A percentile compares a stretch with the other conserved stretches of the same genome.
phyloP scores from a whole-genome alignment of 148 eudicot species.

The Fagopyrum esculentum region DNA sequence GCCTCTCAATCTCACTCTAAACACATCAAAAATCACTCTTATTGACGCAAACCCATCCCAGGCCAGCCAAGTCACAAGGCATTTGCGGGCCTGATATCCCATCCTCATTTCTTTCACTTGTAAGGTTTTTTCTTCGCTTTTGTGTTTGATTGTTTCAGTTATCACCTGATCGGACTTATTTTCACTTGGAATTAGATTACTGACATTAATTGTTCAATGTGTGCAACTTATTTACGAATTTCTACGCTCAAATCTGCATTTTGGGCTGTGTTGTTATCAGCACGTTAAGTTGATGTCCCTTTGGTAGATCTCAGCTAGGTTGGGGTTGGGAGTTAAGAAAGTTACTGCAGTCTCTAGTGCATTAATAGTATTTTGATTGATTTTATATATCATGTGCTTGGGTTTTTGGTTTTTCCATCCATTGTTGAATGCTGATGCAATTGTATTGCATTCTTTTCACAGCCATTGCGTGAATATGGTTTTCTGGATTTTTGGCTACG shows the following conservation, averaged over 20 bases:
- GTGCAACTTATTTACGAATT: neutral
- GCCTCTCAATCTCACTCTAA: neutral
- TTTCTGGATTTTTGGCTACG: slow-evolving; percentile 96
- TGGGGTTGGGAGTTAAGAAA: neutral
- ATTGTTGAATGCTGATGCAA: neutral
- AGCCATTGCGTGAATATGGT: slow-evolving; percentile 49
- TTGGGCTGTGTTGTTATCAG: neutral
- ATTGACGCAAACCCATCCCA: neutral
- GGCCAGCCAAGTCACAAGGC: neutral
- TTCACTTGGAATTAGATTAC: neutral
- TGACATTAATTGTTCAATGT: neutral
- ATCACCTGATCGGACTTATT: neutral
- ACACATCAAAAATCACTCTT: neutral
- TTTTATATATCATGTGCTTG: neutral
- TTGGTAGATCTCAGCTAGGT: neutral
- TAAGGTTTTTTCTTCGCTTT: slow-evolving; percentile 2
- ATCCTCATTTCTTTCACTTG: neutral
- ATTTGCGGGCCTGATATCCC: neutral
- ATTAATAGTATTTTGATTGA: neutral
- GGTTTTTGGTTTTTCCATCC: neutral
- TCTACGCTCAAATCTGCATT: neutral
- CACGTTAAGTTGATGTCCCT: neutral
- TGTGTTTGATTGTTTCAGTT: neutral
- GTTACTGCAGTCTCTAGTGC: neutral
- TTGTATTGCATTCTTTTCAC: neutral